Conservation (phyloP, 2,329 filamentous ascomycete species). For the Pseudogymnoascus sp. region DNA sequence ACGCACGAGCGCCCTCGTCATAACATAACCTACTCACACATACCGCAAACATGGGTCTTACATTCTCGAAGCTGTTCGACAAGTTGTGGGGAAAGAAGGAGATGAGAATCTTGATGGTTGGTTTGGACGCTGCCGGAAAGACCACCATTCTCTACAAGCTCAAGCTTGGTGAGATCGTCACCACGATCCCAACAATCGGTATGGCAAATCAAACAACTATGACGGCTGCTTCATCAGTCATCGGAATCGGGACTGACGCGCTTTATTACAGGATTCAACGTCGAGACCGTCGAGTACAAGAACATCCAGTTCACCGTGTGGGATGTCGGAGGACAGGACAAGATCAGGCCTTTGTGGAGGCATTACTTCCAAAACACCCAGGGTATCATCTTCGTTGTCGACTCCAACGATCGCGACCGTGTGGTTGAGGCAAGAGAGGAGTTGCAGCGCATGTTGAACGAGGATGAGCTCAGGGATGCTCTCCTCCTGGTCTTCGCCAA, state of each 20-base stretch:
- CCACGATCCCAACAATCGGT: slow-evolving; percentile 98
- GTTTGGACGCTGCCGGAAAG: slow-evolving; percentile 98
- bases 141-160: slow-evolving; percentile 99
- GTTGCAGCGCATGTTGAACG: slow-evolving; percentile 96
- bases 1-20: slow-evolving; percentile 30
- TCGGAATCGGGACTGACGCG: not conserved
- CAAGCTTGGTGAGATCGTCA: slow-evolving; percentile 98
- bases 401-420: slow-evolving; percentile 97
- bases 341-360: slow-evolving; percentile 98
- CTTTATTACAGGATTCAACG: slow-evolving; percentile 73
- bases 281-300: slow-evolving; percentile 99
- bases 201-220: slow-evolving; percentile 32
- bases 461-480: slow-evolving; percentile 96
- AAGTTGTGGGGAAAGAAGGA: slow-evolving; percentile 99
- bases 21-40: slow-evolving; percentile 25
- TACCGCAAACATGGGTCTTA: slow-evolving; percentile 86
- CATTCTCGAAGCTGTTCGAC: slow-evolving; percentile 94
- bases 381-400: slow-evolving; percentile 99
- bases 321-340: slow-evolving; percentile 99
- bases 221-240: not conserved
- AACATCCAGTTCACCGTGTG: slow-evolving; percentile 99
- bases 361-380: slow-evolving; percentile 99
- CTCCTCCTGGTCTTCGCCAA: slow-evolving; percentile 97
- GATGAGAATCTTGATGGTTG: slow-evolving; percentile 99
- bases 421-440: slow-evolving; percentile 95